Evolutionary conservation across 495 filamentous ascomycete species (phyloP), one percentile per base, ranked within the genome.

Genomic region (Aspergillus incahuasiensis): DNA sequence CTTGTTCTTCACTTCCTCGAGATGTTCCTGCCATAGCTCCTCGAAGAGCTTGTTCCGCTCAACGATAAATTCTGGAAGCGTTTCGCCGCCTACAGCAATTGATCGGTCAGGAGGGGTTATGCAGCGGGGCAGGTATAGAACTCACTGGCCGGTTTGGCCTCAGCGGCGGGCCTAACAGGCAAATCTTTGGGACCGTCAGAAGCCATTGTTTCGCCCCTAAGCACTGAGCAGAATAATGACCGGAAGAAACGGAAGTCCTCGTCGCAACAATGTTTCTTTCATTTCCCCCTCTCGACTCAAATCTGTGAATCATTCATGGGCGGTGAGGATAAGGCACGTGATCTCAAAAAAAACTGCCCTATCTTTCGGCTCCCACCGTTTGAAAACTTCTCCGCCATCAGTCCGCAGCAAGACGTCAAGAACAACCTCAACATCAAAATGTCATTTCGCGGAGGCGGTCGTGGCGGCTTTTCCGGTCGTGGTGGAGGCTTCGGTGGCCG

Each of bases 41-140:
- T 97, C 86, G 73, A 97, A 98, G 6, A 98, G 72, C 24, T 84
- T 76, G 64, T 97, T 87, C 28, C 94, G 86, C 62, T 92, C 81
- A 60, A 89, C 73, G 58, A 97, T 79, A 70, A 88, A 95, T n/a
- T 84, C 79, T 19, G 92, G 87, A 25, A 85, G 77, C n/a, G 83
- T 81, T 38, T 79, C 66, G 56, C 59, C 38, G 46, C 60, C 58
- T 57, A 61, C 52, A 42, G 63, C 62, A 57, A 54, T 57, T 34
- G 52, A 51, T 45, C 61, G 43, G 35, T 74, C 68, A 74, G 65
- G 61, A 53, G 63, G 58, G 56, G 64, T 30, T 56, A 42, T 63
- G 56, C 54, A 41, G 60, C 56, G 61, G 58, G 58, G 54, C 51
- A 58, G 39, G 24, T 2, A 46, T 38, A 40, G 19, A 7, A 59